Evolutionary conservation across 1,284 basidiomycete species (phyloP).

Genomic region (Ustilago bromivora): DNA sequence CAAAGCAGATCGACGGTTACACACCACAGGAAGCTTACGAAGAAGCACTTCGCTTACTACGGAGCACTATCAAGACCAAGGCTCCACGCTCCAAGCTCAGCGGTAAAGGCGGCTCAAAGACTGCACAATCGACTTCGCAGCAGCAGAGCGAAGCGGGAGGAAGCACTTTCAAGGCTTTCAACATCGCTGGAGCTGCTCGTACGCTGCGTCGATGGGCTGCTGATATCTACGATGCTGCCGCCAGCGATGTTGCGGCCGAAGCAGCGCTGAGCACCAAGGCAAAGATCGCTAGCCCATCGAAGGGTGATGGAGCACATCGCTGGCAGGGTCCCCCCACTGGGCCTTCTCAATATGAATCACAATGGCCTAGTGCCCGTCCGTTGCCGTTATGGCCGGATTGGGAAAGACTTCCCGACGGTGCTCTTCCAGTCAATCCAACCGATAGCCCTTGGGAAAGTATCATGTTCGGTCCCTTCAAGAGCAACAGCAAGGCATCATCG

Average conservation of each 20-base stretch:
- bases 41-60: slow-evolving; percentile 45
- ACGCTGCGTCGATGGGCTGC: slow-evolving; percentile 15
- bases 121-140: slow-evolving; percentile 2
- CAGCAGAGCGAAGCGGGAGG: neutral
- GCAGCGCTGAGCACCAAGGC: slow-evolving; percentile 10
- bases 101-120: slow-evolving; percentile 6
- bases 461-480: slow-evolving; percentile 58
- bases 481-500: slow-evolving; percentile 2
- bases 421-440: slow-evolving; percentile 20
- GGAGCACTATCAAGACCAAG: slow-evolving; percentile 44
- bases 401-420: slow-evolving; percentile 44
- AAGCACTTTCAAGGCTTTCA: neutral
- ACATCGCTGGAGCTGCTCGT: slow-evolving; percentile 10
- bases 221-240: slow-evolving; percentile 20
- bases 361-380: slow-evolving; percentile 43
- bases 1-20: neutral
- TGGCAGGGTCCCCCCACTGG: slow-evolving; percentile 45
- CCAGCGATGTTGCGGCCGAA: slow-evolving; percentile 9
- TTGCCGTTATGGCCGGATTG: slow-evolving; percentile 60
- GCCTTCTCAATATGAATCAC: slow-evolving; percentile 30
- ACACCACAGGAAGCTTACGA: slow-evolving; percentile 51
- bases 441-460: slow-evolving; percentile 50
- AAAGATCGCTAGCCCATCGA: slow-evolving; percentile 10
- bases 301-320: slow-evolving; percentile 23
- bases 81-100: slow-evolving; percentile 12